Evolutionary conservation across 2,329 filamentous ascomycete species (phyloP), one percentile per base, ranked within the genome.

Genomic region (Botrytis tulipae): DNA sequence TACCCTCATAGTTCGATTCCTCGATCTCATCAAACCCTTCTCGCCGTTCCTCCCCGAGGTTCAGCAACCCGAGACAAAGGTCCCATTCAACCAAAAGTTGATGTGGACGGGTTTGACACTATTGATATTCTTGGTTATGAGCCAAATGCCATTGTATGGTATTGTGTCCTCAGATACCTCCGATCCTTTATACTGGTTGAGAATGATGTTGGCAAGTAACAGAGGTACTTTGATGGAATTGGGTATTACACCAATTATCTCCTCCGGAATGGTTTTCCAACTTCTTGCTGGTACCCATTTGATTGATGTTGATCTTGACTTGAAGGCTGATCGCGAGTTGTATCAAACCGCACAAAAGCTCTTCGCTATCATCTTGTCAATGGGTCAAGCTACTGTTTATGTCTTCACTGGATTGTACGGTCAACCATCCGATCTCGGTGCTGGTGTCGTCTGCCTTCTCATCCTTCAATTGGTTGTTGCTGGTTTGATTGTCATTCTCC

Each of bases 261-360:
- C 96, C 75, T 98, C 96, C 54, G 96, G 96, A 85, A 99, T 99
- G 96, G 94, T 99, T 82, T 99, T 99, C 91, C 96, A 99, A 91
- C 95, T 99, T 82, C 93, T 99, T 78, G 96, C 96, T 82, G 96
- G 96, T 83, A 99, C 96, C 84, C 96, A 99, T 89, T 92, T 98
- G 87, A 98, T 99, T 85, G 96, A 99, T 84, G 95, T 99, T 88
- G 98, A 99, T 90, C 93, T 99, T 81, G 96, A 99, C 89, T 92
- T 98, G 85, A 99, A 99, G 90, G 96, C 95, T 84, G 96, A 99
- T 86, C 96, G 96, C 85, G 96, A 99, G 88, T 91, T 99, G 78
- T 99, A 99, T 90, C 96, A 99, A 88, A 99, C 95, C 77, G 96
- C 97, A 73, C 96, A 99, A 89, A 99, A 99, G 88, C 92, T 97